phyloP scores from a whole-genome alignment of 768 basidiomycete genomes.

The Leccinum olivaceopallidum region DNA sequence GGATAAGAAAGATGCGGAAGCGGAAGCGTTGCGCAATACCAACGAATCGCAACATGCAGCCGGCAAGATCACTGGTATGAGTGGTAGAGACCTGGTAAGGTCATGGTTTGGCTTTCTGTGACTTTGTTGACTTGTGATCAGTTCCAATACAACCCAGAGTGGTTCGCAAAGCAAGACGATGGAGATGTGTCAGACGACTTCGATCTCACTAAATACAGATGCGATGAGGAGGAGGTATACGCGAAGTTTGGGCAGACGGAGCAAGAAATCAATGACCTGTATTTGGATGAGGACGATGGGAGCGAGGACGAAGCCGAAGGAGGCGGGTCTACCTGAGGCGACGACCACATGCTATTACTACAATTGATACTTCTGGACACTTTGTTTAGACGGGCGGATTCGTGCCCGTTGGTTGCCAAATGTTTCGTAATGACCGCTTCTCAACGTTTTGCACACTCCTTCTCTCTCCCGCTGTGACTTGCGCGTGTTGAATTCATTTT shows the following conservation, averaged over 20 bases:
- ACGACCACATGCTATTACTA: not conserved
- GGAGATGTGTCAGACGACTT: slow-evolving; percentile 47
- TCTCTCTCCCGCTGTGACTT: not conserved
- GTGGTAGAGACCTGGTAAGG: slow-evolving; percentile 66
- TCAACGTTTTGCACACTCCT: no score
- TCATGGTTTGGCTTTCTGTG: not conserved
- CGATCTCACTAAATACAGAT: slow-evolving; percentile 62
- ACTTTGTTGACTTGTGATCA: slow-evolving; percentile 31
- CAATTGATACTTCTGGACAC: no score
- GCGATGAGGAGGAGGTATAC: slow-evolving; percentile 32
- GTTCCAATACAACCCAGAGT: slow-evolving; percentile 96
- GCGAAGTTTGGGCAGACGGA: slow-evolving; percentile 27
- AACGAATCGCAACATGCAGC: slow-evolving; percentile 82
- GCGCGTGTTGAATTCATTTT: slow-evolving; percentile 4
- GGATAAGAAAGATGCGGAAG: slow-evolving; percentile 93
- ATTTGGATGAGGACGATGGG: slow-evolving; percentile 25
- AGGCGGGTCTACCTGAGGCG: not conserved
- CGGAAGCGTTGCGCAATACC: slow-evolving; percentile 75
- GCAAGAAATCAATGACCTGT: slow-evolving; percentile 14
- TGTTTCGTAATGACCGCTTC: slow-evolving; percentile 24
- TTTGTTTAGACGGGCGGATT: not conserved
- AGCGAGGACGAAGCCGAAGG: slow-evolving; percentile 7
- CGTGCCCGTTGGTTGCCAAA: no score
- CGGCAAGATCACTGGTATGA: slow-evolving; percentile 92
- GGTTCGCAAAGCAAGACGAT: slow-evolving; percentile 80